Evolutionary conservation across 352 stramenopile species (phyloP), one percentile per base, ranked within the genome.

Genomic region (Phytophthora tubulina): DNA sequence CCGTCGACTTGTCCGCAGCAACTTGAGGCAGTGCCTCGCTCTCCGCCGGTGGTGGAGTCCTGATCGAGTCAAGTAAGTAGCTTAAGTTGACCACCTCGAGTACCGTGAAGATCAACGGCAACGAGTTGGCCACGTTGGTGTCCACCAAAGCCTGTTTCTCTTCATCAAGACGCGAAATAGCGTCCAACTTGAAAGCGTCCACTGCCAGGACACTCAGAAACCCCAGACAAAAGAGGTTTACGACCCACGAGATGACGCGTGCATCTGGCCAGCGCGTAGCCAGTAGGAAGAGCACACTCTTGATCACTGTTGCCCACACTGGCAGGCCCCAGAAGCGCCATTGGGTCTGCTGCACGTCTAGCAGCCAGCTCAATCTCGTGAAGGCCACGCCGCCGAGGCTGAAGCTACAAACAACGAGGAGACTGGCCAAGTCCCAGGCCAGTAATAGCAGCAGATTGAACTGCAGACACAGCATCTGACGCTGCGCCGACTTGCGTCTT

Each of bases 101-200:
- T 38, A 96, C 87, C 31, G 89, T 94, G 58, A 96, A 96, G 53
- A 96, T 94, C 21, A 94, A 67, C 39, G 89, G 86, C 66, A 96
- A 69, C 35, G 86, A 94, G 74, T 93, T 96, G 56, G 88, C 88
- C 35, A 94, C 78, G 68, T 96, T 96, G 35, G 86, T 85, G 49
- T 90, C 76, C 51, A 86, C 72, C 0, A 96, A 75, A 15, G 72
- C 59, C 42, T 86, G 81, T 35, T 73, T 69, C 53, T 84, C 81
- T 39, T 94, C 82, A 33, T 90, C 72, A 21, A 79, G 63, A 54
- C 84, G 63, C 13, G 81, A 89, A 58, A 91, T 91, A 15, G 79
- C 73, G 70, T 96, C 86, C 52, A 96, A 68, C 35, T 71, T 63
- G 70, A 96, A 94, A 42, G 89, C 84, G 62, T 96, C 85, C 31